Evolutionary conservation across 139 green algal genomes (phyloP), one percentile per base, ranked within the genome.

Genomic region (Chlamydomonas applanata): DNA sequence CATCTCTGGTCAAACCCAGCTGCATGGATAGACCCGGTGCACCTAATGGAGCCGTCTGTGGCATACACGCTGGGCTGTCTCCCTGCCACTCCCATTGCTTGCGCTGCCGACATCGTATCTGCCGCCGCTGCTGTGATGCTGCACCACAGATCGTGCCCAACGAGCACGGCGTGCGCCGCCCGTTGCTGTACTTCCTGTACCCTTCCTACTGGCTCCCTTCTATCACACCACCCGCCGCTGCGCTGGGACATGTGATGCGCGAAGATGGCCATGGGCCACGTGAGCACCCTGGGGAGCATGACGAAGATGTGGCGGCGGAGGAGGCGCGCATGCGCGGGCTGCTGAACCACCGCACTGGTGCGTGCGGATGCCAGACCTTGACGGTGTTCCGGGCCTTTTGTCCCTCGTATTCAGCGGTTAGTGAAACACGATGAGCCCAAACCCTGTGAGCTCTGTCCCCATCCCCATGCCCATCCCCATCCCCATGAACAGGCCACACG

Each of bases 81-180:
- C n/a, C n/a, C n/a, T n/a, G n/a, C n/a, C n/a, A n/a, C n/a, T n/a
- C n/a, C n/a, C n/a, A n/a, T n/a, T n/a, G n/a, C n/a, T n/a, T n/a
- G n/a, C n/a, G n/a, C n/a, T n/a, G n/a, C 40, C 40, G 11, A 49
- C 7, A 49, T 19, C 11, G 40, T 19, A 49, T 49, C 40, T 19
- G 11, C 7, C 40, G 11, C 11, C 11, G 40, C 7, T 49, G 7
- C 40, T 49, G 40, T 49, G 40, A 7, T 49, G 40, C 40, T 19
- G n/a, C n/a, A n/a, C n/a, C 40, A 49, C 40, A 49, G 40, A 84
- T 98, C 17, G 57, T 98, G 54, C 82, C 90, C 33, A 93, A 98
- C 78, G 91, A 94, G 65, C 79, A 72, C 29, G 52, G 74, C 53
- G 53, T 62, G 11, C 53, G 22, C 11, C 53, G 24, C 34, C 63